Evolutionary conservation across 164 flowering plant genomes (phyloP).

Genomic region (Kalanchoe fedtschenkoi): DNA sequence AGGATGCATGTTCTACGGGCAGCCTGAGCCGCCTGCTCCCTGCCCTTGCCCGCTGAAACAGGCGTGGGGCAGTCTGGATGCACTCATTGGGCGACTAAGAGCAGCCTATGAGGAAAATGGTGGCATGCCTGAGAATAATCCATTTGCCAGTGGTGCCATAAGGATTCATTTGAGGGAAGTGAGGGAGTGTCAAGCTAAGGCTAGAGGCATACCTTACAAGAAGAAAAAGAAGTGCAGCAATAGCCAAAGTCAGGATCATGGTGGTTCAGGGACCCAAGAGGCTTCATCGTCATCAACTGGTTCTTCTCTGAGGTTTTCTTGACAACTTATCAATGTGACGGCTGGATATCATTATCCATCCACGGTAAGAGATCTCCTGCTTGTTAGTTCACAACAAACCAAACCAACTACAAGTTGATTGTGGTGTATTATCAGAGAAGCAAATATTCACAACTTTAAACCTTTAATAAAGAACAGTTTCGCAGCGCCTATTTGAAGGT

Average conservation of each 20-base stretch:
- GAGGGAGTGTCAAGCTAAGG: conserved; percentile 38
- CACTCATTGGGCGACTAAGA: conserved; percentile 39
- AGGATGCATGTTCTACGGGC: conserved; percentile 42
- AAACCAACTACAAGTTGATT: background rate
- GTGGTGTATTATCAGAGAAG: background rate
- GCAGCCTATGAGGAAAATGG: conserved; percentile 53
- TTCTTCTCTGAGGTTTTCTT: background rate
- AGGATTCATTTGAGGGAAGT: conserved; percentile 34
- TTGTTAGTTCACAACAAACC: background rate
- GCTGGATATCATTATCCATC: background rate
- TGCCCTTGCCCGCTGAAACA: conserved; percentile 43
- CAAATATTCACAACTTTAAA: background rate
- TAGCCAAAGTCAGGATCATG: background rate
- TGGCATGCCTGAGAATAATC: conserved; percentile 35
- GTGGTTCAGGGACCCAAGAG: background rate
- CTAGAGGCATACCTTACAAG: conserved; percentile 45
- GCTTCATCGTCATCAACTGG: background rate
- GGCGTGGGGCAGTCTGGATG: conserved; percentile 51
- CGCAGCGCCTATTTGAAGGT: too few relatives aligned
- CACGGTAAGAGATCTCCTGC: background rate
- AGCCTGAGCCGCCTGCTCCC: conserved; percentile 49
- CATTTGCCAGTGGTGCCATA: conserved; percentile 37
- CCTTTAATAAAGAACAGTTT: too few relatives aligned
- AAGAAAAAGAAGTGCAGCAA: conserved; percentile 27
- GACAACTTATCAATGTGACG: background rate